Conservation (phyloP, 768 basidiomycete genomes). For the Russula abietina region DNA sequence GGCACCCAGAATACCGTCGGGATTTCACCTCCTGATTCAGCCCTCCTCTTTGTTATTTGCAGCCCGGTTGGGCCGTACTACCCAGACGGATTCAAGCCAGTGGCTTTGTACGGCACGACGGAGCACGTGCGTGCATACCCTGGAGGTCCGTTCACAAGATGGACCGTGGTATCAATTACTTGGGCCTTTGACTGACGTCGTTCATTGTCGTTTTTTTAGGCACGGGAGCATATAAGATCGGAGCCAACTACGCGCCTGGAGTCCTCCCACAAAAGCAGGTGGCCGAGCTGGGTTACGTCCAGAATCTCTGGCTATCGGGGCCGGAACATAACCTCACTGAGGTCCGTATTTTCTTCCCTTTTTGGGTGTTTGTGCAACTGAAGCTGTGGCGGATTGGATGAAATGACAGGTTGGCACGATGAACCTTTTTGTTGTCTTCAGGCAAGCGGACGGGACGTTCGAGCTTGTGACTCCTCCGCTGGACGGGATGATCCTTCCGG, state of each 20-base stretch:
- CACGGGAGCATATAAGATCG: conserved; percentile 57
- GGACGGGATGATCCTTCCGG: conserved; percentile 39
- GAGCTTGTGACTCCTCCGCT: conserved; percentile 26
- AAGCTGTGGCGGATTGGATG: conserved; percentile 35
- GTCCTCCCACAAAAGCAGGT: conserved; percentile 64
- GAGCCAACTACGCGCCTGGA: conserved; percentile 56
- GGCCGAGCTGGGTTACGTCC: conserved; percentile 61
- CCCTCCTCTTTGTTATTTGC: conserved; percentile 45
- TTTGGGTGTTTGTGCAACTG: conserved; percentile 24
- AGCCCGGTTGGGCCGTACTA: conserved; percentile 48
- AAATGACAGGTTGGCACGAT: conserved; percentile 60
- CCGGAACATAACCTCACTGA: conserved; percentile 53
- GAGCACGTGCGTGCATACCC: conserved; percentile 80
- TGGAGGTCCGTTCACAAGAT: conserved; percentile 49
- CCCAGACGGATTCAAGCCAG: conserved; percentile 44
- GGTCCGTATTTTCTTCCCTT: conserved; percentile 32
- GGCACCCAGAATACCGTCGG: conserved; percentile 44
- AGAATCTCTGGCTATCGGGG: conserved; percentile 74
- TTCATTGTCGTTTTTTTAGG: conserved; percentile 1
- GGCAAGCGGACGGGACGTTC: conserved; percentile 47
- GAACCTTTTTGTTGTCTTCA: conserved; percentile 72
- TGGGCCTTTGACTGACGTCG: not conserved
- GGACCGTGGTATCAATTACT: too few species aligned
- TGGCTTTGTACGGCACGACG: conserved; percentile 61
- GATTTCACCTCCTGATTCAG: conserved; percentile 45